Percentiles rank a stretch among this genome's conserved stretches.
Conservation (phyloP, 1,284 basidiomycete species). For the Ganoderma lingzhi region DNA sequence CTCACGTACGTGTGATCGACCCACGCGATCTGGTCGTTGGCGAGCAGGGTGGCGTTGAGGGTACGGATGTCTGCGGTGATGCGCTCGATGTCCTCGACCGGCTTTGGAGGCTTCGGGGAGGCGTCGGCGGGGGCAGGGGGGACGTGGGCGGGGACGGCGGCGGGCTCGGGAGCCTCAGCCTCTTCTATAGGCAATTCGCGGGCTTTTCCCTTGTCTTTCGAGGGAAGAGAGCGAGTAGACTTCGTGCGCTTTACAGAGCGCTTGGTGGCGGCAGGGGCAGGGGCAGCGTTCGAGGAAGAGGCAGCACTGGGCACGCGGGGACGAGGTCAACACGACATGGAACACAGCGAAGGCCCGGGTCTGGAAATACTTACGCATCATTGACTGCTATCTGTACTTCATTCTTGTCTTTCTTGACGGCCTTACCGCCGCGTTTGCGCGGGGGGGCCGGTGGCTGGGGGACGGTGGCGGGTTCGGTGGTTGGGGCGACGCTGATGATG, state of each 20-base stretch:
- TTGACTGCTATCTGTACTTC: neutral
- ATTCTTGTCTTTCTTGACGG: neutral
- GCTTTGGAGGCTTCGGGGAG: neutral
- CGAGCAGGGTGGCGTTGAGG: neutral
- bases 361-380: neutral
- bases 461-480: conserved; percentile 5
- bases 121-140: neutral
- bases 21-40: neutral
- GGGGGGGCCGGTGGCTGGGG: conserved; percentile 14
- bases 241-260: conserved; percentile 5
- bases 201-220: conserved; percentile 3
- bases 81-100: conserved; percentile 7
- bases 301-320: neutral
- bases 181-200: neutral
- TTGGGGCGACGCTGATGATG: conserved; percentile 5
- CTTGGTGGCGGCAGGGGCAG: conserved; percentile 3
- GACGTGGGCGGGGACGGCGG: neutral
- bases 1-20: neutral
- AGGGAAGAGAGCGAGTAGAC: neutral
- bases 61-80: neutral
- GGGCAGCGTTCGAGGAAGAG: neutral
- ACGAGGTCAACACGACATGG: neutral
- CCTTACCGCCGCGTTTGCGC: conserved; percentile 19
- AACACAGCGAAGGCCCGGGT: neutral
- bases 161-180: neutral